Evolutionary conservation across 148 eudicot species (phyloP).

Genomic region (Agrostemma githago): DNA sequence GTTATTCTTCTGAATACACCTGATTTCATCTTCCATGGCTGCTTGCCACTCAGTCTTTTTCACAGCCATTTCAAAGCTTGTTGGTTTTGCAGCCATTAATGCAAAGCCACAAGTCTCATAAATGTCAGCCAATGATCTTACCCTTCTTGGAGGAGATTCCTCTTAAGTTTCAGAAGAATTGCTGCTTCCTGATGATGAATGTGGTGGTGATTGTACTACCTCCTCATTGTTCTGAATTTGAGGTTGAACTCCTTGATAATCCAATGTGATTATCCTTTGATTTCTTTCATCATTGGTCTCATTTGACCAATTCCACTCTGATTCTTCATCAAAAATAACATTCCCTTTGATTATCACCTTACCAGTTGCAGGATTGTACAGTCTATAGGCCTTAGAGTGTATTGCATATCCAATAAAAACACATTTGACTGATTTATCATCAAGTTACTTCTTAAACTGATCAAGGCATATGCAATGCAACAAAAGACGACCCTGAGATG

Average conservation of each 20-base stretch:
- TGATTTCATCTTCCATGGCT: too few species aligned
- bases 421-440: slow-evolving; percentile 20
- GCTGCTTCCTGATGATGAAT: background rate
- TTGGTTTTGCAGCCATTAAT: background rate
- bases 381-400: slow-evolving; percentile 18
- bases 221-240: background rate
- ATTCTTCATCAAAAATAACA: slow-evolving; percentile 9
- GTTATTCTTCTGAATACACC: too few species aligned
- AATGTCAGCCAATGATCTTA: background rate
- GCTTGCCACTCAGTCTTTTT: background rate
- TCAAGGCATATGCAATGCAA: too few species aligned
- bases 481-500: too few species aligned
- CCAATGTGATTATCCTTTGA: too few species aligned
- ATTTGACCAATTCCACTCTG: background rate
- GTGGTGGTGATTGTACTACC: too few species aligned
- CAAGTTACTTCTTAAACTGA: slow-evolving; percentile 4
- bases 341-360: slow-evolving; percentile 13
- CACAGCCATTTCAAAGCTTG: background rate
- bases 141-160: background rate
- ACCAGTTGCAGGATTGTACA: slow-evolving; percentile 21
- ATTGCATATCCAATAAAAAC: slow-evolving; percentile 20
- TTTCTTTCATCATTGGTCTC: too few species aligned
- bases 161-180: background rate
- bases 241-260: too few species aligned
- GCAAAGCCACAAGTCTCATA: background rate